Evolutionary conservation across 768 basidiomycete genomes (phyloP).

Genomic region (Phaffia tasmanica): DNA sequence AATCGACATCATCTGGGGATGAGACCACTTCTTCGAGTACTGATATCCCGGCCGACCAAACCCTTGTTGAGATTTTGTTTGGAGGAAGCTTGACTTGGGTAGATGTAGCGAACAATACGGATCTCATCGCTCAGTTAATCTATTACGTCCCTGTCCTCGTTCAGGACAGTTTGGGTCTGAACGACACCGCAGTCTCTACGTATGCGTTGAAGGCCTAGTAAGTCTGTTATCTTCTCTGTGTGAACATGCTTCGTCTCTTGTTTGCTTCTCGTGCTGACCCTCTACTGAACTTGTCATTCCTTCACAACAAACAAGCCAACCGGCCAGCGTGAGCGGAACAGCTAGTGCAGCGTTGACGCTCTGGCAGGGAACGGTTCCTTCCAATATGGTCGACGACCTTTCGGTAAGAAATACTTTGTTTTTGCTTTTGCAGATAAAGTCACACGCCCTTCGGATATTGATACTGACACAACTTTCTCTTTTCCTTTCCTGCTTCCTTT

Average conservation of each 20-base stretch:
- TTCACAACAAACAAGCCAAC: neutral
- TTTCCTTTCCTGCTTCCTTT: no score
- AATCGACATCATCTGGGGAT: neutral
- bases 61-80: slow-evolving; percentile 19
- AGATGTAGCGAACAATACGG: slow-evolving; percentile 23
- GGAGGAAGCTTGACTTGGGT: slow-evolving; percentile 12
- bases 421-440: neutral
- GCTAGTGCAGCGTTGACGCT: slow-evolving; percentile 10
- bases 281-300: no score
- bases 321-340: slow-evolving; percentile 15
- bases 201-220: slow-evolving; percentile 21
- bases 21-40: neutral
- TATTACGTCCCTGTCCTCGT: slow-evolving; percentile 21
- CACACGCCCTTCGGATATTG: neutral
- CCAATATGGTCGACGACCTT: slow-evolving; percentile 13
- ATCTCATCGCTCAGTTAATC: slow-evolving; percentile 24
- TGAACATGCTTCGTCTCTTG: no score
- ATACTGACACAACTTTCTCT: no score
- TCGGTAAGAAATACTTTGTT: slow-evolving; percentile 4
- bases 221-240: no score
- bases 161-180: slow-evolving; percentile 13
- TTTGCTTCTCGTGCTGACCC: no score
- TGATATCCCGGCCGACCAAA: slow-evolving; percentile 3
- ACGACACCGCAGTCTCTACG: slow-evolving; percentile 9
- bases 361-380: slow-evolving; percentile 20